phyloP scores from a whole-genome alignment of 768 basidiomycete genomes.

The Mrakia frigida region DNA sequence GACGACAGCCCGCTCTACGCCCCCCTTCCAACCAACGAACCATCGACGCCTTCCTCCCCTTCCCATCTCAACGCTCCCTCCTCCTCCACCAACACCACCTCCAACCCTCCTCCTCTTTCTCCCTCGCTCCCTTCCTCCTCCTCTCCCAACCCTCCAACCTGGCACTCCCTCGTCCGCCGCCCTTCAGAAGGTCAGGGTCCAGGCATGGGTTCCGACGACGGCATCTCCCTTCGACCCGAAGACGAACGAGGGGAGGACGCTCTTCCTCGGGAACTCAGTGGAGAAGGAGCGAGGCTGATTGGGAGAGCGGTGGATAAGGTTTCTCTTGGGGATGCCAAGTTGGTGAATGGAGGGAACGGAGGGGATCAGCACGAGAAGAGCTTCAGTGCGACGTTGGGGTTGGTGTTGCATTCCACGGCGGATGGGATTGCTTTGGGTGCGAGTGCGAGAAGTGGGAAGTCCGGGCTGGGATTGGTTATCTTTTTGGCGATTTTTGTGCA shows the following conservation, averaged over 20 bases:
- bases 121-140: conserved; percentile 5
- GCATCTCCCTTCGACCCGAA: not conserved
- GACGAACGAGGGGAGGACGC: not conserved
- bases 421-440: conserved; percentile 92
- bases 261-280: not conserved
- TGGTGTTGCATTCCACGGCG: conserved; percentile 67
- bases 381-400: conserved; percentile 61
- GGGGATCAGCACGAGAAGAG: conserved; percentile 13
- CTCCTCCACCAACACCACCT: conserved; percentile 43
- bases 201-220: not conserved
- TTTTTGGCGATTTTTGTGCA: conserved; percentile 88
- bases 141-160: conserved; percentile 47
- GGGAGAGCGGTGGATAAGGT: conserved; percentile 27
- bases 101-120: conserved; percentile 50
- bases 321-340: not conserved
- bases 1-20: conserved; percentile 22
- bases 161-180: conserved; percentile 12
- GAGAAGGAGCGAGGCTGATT: conserved; percentile 37
- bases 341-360: not conserved
- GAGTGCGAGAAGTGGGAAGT: conserved; percentile 43
- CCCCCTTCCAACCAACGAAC: conserved; percentile 22
- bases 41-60: conserved; percentile 3
- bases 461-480: conserved; percentile 67
- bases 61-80: conserved; percentile 40
- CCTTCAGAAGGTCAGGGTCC: not conserved